phyloP scores from a whole-genome alignment of 257 asterid genomes.

The Capsicum baccatum region DNA sequence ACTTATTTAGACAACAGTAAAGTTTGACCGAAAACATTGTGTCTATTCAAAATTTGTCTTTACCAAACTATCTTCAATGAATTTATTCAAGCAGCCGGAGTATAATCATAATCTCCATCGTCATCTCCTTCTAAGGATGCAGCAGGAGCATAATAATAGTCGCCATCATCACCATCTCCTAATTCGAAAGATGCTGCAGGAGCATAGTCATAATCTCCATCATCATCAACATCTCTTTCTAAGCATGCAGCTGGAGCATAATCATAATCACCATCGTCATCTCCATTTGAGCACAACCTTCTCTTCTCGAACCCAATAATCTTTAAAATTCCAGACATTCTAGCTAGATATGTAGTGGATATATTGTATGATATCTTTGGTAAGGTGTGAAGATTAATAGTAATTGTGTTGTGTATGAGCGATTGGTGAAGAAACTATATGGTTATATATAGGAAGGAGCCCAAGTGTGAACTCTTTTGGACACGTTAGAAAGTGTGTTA shows the following conservation, averaged over 20 bases:
- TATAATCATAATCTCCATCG: no score
- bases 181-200: background rate
- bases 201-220: background rate
- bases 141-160: slow-evolving; percentile 18
- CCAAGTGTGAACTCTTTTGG: background rate
- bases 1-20: no score
- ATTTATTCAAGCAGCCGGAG: no score
- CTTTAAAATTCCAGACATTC: background rate
- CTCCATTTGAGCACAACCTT: background rate
- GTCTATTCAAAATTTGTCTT: no score
- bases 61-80: no score
- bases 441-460: background rate
- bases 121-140: no score
- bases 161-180: background rate
- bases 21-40: no score
- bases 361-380: background rate
- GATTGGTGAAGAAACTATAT: background rate
- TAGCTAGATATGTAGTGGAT: background rate
- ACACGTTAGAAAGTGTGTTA: background rate
- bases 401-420: background rate
- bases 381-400: background rate
- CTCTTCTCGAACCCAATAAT: background rate
- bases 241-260: background rate
- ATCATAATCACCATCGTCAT: background rate
- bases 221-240: background rate